Evolutionary conservation across 257 asterid species (phyloP).

Genomic region (Echites panduratus): DNA sequence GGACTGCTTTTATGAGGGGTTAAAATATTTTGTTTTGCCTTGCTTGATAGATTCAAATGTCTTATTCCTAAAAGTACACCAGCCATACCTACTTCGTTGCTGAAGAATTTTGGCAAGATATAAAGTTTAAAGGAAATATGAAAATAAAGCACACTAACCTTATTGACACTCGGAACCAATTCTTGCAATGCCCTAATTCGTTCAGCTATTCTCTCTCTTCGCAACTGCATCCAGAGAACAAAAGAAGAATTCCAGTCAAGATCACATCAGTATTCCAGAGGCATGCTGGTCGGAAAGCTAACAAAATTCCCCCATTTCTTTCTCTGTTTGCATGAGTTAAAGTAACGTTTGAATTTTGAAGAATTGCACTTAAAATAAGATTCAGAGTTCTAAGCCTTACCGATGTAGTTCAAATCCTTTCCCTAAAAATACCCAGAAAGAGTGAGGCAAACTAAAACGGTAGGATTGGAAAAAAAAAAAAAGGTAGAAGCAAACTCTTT

Average conservation of each 20-base stretch:
- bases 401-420: not conserved
- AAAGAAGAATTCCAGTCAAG: conserved; percentile 1
- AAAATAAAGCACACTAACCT: conserved; percentile 40
- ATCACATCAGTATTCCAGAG: not conserved
- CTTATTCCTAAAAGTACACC: not conserved
- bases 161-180: conserved; percentile 95
- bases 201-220: conserved; percentile 96
- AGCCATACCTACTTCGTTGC: not conserved
- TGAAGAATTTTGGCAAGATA: not conserved
- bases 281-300: not conserved
- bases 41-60: not conserved
- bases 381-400: not conserved
- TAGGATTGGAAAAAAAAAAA: no score
- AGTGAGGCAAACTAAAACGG: not conserved
- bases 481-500: not conserved
- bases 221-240: conserved; percentile 43
- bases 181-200: conserved; percentile 96
- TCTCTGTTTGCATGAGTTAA: no score
- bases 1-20: not conserved
- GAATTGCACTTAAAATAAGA: not conserved
- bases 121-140: not conserved
- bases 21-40: no score
- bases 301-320: not conserved
- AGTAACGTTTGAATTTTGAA: not conserved
- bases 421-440: not conserved